Base-by-base conservation (phyloP, 352 stramenopile species). In the Pythium dissimile region DNA sequence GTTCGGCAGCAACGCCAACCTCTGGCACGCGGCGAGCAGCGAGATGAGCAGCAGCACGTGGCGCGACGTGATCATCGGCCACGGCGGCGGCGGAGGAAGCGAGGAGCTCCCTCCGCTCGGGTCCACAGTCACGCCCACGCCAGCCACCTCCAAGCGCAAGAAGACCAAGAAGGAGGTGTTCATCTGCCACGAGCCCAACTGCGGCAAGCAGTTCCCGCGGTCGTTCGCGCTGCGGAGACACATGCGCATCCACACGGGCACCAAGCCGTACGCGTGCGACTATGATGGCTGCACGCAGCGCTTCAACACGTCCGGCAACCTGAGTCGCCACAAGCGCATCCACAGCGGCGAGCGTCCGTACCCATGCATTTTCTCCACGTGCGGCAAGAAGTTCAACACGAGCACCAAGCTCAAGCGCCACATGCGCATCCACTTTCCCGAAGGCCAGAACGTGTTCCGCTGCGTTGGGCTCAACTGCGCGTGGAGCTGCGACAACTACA, bases 381-480 rank as follows among this genome's bases (percentile, higher is more conserved):
- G 85, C 66, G 79, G 74, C 61, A 95, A 95, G 64, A 73, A 77
- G 34, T 95, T 95, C 58, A 92, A 92, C 65, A 95, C 84, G 23
- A 92, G 82, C 67, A 92, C 84, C n/a, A 95, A 95, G 67, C 73
- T 95, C 43, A 92, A 92, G 70, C 73, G 85, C 16, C 85, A 95
- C 67, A 90, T 93, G 81, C 83, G 84, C 52, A 89, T 90, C 60
- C 85, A 95, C 59, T 94, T 89, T 53, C 83, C 83, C 1, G 78
- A 92, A 9, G 83, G 76, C 4, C 71, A 87, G 34, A 84, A 88
- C 46, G 55, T 90, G 34, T 92, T 92, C 63, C 80, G 69, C 18
- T 92, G 83, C 69, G 73, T 82, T 9, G 71, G 62, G n/a, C 62
- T 71, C 42, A 57, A 67, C 51, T 91, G 81, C 59, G 55, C 42